A percentile compares a stretch with the other conserved stretches of the same genome.
phyloP scores from a whole-genome alignment of 805 yeast species.

The Kodamaea laetipori region DNA sequence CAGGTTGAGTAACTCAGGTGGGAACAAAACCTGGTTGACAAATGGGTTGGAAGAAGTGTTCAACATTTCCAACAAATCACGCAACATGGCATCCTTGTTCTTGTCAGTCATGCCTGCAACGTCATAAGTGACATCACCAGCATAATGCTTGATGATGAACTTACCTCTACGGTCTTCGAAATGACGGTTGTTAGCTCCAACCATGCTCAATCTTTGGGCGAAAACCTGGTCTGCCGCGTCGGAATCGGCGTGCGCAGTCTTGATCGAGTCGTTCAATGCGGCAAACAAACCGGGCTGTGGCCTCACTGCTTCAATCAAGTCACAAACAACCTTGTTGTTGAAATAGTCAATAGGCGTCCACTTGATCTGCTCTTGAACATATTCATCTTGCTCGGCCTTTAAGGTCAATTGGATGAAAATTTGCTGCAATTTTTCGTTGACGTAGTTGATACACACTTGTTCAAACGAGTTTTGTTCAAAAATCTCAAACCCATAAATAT shows the following conservation, averaged over 20 bases:
- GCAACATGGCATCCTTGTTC: constrained; percentile 90
- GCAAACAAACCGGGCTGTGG: constrained; percentile 95
- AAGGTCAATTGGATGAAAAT: constrained; percentile 93
- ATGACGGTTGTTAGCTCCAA: constrained; percentile 74
- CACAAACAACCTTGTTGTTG: constrained; percentile 95
- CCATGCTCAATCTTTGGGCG: constrained; percentile 85
- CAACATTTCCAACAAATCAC: constrained; percentile 80
- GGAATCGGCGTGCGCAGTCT: constrained; percentile 98
- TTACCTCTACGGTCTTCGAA: constrained; percentile 87
- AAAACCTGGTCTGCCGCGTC: constrained; percentile 95
- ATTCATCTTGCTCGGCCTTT: constrained; percentile 97
- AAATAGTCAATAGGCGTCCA: constrained; percentile 98
- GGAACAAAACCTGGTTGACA: constrained; percentile 54
- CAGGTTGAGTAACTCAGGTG: constrained; percentile 37
- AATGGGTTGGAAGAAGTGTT: constrained; percentile 71
- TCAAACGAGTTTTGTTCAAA: constrained; percentile 94
- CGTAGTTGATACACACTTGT: constrained; percentile 93
- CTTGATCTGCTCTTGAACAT: constrained; percentile 88
- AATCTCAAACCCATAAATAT: constrained; percentile 95
- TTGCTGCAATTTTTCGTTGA: constrained; percentile 93
- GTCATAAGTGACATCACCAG: constrained; percentile 97
- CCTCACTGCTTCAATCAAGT: constrained; percentile 86
- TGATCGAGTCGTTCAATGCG: constrained; percentile 93
- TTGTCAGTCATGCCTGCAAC: constrained; percentile 91
- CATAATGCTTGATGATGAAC: constrained; percentile 92